These are phyloP conservation scores for Pseudogymnoascus sp. DNA, from an alignment of 2,329 filamentous ascomycete species.

Conservation along the genomic window DNA sequence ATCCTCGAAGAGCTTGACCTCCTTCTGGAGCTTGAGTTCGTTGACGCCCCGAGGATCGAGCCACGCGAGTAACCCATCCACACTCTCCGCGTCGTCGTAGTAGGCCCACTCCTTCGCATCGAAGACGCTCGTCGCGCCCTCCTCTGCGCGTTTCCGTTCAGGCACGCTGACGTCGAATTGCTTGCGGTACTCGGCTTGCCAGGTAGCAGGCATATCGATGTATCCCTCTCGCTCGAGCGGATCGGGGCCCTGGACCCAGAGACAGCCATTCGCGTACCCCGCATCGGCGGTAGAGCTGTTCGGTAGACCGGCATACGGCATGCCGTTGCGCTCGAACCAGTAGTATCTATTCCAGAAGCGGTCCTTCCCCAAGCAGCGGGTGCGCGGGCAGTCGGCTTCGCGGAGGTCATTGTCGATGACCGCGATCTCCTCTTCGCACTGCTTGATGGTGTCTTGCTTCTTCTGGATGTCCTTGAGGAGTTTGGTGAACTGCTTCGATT, in stretches of 20 bases:
- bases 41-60: constrained; percentile 79
- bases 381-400: constrained; percentile 87
- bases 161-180: constrained; percentile 75
- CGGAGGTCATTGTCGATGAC: constrained; percentile 84
- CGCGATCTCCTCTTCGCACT: constrained; percentile 77
- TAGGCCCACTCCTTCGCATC: constrained; percentile 83
- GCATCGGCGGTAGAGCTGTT: constrained; percentile 80
- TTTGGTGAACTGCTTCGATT: constrained; percentile 82
- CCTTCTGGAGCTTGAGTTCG: constrained; percentile 80
- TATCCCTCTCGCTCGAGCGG: constrained; percentile 79
- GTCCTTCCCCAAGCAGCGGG: constrained; percentile 82
- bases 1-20: constrained; percentile 67
- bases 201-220: constrained; percentile 64
- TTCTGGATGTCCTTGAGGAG: constrained; percentile 83
- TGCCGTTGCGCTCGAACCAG: constrained; percentile 98
- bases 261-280: constrained; percentile 83
- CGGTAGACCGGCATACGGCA: constrained; percentile 86
- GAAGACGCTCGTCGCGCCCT: constrained; percentile 70
- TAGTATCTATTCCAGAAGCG: constrained; percentile 98
- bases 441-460: constrained; percentile 69
- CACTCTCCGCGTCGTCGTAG: constrained; percentile 67
- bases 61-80: constrained; percentile 78
- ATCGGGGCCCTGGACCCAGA: constrained; percentile 95
- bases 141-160: constrained; percentile 77
- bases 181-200: constrained; percentile 65